Percentiles rank a stretch among this genome's conserved stretches.
phyloP scores from a whole-genome alignment of 1,284 basidiomycete genomes.

The Trichosporon coremiiforme region DNA sequence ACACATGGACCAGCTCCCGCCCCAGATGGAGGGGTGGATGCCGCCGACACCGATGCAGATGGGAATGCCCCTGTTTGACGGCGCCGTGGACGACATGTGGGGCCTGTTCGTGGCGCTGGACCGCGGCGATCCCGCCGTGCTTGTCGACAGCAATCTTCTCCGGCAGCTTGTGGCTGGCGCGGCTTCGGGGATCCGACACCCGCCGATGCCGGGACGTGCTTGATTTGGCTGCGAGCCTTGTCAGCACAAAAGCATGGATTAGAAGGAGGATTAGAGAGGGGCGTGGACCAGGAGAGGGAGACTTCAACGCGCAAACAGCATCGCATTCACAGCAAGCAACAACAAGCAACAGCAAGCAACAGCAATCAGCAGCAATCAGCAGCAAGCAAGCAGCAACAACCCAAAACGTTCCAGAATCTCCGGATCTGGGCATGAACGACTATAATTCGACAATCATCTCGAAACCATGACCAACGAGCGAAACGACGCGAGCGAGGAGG shows the following conservation, averaged over 20 bases:
- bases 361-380: too few species aligned
- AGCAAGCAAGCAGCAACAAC: too few species aligned
- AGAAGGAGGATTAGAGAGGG: too few species aligned
- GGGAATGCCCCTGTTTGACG: conserved; percentile 22
- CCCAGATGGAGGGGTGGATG: conserved; percentile 22
- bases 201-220: neutral
- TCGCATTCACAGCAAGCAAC: neutral
- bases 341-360: neutral
- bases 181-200: neutral
- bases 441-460: neutral
- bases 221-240: neutral
- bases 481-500: too few species aligned
- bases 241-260: too few species aligned
- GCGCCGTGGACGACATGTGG: conserved; percentile 26
- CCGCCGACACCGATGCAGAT: conserved; percentile 24
- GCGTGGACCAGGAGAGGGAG: too few species aligned
- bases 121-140: conserved; percentile 27
- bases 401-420: neutral
- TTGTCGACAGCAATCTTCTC: conserved; percentile 25
- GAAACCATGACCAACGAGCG: too few species aligned
- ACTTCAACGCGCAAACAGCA: too few species aligned
- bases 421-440: neutral
- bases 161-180: conserved; percentile 23
- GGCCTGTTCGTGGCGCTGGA: conserved; percentile 27
- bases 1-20: neutral